Conservation (phyloP, 495 filamentous ascomycete genomes). For the Pyrenopolyporus hunteri region DNA sequence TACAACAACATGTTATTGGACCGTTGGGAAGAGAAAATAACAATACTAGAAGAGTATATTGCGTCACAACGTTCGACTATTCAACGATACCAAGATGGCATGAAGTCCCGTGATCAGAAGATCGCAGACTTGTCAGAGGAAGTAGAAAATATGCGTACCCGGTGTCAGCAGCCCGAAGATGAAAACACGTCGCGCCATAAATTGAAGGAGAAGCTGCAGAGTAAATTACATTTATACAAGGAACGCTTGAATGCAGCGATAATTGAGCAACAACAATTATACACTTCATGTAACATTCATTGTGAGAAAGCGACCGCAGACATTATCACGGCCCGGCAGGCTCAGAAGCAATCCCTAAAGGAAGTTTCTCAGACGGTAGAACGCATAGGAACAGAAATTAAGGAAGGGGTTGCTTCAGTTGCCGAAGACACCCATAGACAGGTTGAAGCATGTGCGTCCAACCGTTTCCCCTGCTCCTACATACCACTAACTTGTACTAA, state of each 20-base stretch:
- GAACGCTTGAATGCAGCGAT: conserved; percentile 45
- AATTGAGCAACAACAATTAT: conserved; percentile 49
- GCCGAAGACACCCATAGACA: conserved; percentile 38
- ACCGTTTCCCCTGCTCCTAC: not conserved
- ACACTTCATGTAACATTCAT: conserved; percentile 37
- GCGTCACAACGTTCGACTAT: conserved; percentile 23
- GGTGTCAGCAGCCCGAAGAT: conserved; percentile 32
- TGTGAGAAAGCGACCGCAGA: conserved; percentile 38
- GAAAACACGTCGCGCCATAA: conserved; percentile 26
- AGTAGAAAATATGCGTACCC: conserved; percentile 29
- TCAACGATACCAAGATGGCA: conserved; percentile 27
- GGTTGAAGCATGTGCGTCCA: conserved; percentile 39
- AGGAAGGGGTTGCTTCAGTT: conserved; percentile 40
- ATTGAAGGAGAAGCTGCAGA: conserved; percentile 42
- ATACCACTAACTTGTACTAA: conserved; percentile 15
- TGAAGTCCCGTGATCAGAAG: conserved; percentile 27
- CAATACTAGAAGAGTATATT: conserved; percentile 32
- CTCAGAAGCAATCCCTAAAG: conserved; percentile 32
- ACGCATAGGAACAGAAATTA: conserved; percentile 40
- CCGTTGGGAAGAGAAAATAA: conserved; percentile 35
- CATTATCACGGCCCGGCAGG: conserved; percentile 29
- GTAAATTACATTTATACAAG: conserved; percentile 41
- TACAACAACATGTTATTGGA: conserved; percentile 31
- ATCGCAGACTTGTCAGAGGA: conserved; percentile 34
- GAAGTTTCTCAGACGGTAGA: conserved; percentile 40